Evolutionary conservation across 2,329 filamentous ascomycete species (phyloP).

Genomic region (Fusarium armeniacum): DNA sequence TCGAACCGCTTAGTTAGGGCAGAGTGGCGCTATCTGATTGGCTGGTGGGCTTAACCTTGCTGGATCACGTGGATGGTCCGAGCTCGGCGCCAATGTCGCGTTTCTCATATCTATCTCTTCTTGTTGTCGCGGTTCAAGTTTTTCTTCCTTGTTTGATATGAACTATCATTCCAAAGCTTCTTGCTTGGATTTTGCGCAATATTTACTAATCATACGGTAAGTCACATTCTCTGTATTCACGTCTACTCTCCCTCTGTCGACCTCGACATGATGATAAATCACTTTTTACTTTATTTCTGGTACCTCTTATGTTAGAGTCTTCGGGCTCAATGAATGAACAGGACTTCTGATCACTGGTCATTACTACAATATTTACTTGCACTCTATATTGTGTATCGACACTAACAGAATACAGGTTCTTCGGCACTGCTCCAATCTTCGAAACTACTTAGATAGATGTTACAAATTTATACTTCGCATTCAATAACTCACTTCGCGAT

Average conservation of each 20-base stretch:
- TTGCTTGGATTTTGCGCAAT: constrained; percentile 1
- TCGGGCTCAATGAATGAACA: constrained; percentile 81
- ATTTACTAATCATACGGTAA: constrained; percentile 51
- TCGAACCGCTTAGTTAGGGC: constrained; percentile 63
- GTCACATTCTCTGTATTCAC: constrained; percentile 32
- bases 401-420: constrained; percentile 42
- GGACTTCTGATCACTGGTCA: constrained; percentile 79
- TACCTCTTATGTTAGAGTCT: constrained; percentile 95
- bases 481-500: neutral
- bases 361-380: constrained; percentile 19
- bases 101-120: constrained; percentile 36
- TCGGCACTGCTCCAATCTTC: too few species aligned
- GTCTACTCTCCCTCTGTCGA: constrained; percentile 42
- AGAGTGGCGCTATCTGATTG: constrained; percentile 41
- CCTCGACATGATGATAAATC: constrained; percentile 77
- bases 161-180: constrained; percentile 1
- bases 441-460: neutral
- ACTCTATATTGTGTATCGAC: constrained; percentile 13
- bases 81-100: constrained; percentile 29
- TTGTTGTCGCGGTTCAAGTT: constrained; percentile 26
- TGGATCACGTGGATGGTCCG: constrained; percentile 33
- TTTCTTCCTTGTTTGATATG: constrained; percentile 25
- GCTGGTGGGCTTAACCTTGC: neutral
- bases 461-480: neutral
- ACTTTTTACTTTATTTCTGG: constrained; percentile 82